Evolutionary conservation across 2,329 filamentous ascomycete species (phyloP), one percentile per base, ranked within the genome.

Genomic region (Cephalotrichum gorgonifer): DNA sequence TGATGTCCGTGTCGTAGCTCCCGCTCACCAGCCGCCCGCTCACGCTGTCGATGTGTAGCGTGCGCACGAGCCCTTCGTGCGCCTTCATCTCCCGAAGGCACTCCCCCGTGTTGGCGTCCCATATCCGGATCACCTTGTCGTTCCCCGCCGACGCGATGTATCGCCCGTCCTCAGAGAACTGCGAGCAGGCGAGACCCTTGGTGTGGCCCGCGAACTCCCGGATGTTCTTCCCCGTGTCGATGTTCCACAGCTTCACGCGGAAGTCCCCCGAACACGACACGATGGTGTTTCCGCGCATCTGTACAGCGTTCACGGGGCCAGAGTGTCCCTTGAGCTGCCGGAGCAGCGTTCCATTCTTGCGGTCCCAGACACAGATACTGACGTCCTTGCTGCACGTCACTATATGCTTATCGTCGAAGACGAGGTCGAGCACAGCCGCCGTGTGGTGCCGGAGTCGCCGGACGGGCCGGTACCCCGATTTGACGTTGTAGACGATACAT

Each of bases 331-430:
- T 78, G 44, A 98, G 77, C 58, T 87, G 85, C 59, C 86, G 87
- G 44, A 95, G 67, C 43, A 94, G 73, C 9, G 71, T 69, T 31
- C 88, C 87, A 0, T 87, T 93, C 49, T 78, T 70, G 43, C 93
- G 86, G 60, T 95, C 87, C 91, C 91, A 97, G 23, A 98, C 83
- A 61, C 90, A 94, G 61, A 98, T 95, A 54, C 79, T 90, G 38
- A 85, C 82, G 66, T 98, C 93, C 67, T 98, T 98, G 63, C 88
- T 95, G 72, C 93, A 98, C 5, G 91, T 96, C 46, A 97, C 85
- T 58, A 98, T 96, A 66, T 95, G 85, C 57, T 85, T 83, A 54
- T 88, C 80, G 62, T 98, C 89, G 55, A 98, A 91, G 55, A 88
- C 91, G 9, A 98, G 82, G 62, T 98, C 93, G 14, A 98, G 77